These are phyloP conservation scores for Beauveria caledonica DNA, from an alignment of 2,329 filamentous ascomycete species.

Conservation along the genomic window DNA sequence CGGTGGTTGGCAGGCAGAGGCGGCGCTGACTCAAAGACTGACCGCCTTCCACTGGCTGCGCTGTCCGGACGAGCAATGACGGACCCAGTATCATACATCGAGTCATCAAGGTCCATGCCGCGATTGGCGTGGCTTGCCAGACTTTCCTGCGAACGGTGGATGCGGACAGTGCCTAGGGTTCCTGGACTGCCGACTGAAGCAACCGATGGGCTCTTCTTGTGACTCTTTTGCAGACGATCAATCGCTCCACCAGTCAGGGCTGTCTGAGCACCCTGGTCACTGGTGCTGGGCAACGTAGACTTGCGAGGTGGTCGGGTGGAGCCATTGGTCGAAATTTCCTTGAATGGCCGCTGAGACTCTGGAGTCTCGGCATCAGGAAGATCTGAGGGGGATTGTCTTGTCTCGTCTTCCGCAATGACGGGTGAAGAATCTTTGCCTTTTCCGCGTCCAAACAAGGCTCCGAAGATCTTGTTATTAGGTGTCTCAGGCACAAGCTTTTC, in stretches of 20 bases:
- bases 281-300: slow-evolving; percentile 32
- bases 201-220: slow-evolving; percentile 30
- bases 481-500: slow-evolving; percentile 27
- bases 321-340: slow-evolving; percentile 54
- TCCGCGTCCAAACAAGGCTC: slow-evolving; percentile 37
- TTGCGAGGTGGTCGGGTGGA: slow-evolving; percentile 33
- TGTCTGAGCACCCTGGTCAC: slow-evolving; percentile 74
- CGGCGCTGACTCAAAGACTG: slow-evolving; percentile 41
- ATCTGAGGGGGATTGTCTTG: slow-evolving; percentile 42
- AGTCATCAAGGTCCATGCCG: slow-evolving; percentile 31
- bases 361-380: slow-evolving; percentile 37
- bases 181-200: slow-evolving; percentile 27
- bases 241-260: slow-evolving; percentile 74
- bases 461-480: slow-evolving; percentile 32
- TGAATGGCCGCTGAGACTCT: slow-evolving; percentile 50
- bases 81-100: slow-evolving; percentile 27
- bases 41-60: slow-evolving; percentile 52
- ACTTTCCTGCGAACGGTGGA: slow-evolving; percentile 42
- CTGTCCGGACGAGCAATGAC: slow-evolving; percentile 56
- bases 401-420: slow-evolving; percentile 58
- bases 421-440: slow-evolving; percentile 33
- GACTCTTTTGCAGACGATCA: slow-evolving; percentile 49
- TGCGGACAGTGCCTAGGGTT: slow-evolving; percentile 33
- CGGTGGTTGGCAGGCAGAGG: slow-evolving; percentile 78
- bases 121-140: slow-evolving; percentile 33